Conservation (phyloP, 1,284 basidiomycete genomes). For the Austropuccinia psidii region DNA sequence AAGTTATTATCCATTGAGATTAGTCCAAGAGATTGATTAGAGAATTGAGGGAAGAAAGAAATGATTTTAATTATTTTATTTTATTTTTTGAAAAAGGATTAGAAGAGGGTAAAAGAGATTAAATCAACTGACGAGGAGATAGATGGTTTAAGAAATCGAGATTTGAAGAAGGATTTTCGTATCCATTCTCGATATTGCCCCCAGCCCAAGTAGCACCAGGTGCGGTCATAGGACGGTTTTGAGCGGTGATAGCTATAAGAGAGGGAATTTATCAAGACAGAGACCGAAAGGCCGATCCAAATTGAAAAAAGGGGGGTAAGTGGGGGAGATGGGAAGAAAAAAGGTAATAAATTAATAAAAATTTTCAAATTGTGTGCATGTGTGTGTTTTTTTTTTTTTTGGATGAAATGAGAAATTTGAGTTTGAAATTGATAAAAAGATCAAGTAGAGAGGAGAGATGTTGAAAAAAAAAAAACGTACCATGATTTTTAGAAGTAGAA, state of each 20-base stretch:
- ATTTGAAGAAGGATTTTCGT: conserved; percentile 19
- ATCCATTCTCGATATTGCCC: conserved; percentile 1
- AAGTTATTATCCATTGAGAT: too few relatives aligned
- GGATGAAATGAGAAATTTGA: too few relatives aligned
- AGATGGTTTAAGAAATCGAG: conserved; percentile 8
- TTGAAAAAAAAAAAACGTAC: too few relatives aligned
- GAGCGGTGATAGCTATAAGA: conserved; percentile 12
- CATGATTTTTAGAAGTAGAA: too few relatives aligned
- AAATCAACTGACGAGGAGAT: not conserved
- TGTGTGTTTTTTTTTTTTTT: too few relatives aligned
- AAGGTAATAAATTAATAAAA: not conserved
- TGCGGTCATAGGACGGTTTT: conserved; percentile 32
- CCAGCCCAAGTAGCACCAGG: conserved; percentile 24
- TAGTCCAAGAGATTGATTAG: too few relatives aligned
- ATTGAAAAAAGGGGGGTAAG: not conserved
- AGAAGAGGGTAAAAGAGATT: not conserved
- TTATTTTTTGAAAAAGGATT: not conserved
- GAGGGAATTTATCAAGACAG: not conserved
- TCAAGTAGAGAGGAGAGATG: too few relatives aligned
- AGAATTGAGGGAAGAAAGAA: not conserved
- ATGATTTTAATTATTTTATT: not conserved
- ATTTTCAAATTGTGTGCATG: too few relatives aligned
- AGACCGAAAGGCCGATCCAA: not conserved
- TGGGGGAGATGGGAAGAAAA: not conserved
- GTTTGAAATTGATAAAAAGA: too few relatives aligned